These are phyloP conservation scores for Boletellus emodensis DNA, from an alignment of 768 basidiomycete species.

Conservation along the genomic window DNA sequence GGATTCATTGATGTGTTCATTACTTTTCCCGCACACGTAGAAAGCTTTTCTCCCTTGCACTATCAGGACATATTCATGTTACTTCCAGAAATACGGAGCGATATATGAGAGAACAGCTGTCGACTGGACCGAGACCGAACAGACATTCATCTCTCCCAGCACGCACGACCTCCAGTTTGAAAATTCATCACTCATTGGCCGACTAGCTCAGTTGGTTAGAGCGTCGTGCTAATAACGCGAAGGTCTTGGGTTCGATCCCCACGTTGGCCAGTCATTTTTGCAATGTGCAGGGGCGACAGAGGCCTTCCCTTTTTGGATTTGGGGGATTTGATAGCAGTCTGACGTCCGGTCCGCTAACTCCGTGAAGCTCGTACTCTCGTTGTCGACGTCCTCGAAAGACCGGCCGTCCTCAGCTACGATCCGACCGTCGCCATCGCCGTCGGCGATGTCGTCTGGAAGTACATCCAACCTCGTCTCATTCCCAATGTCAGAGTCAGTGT, in stretches of 20 bases:
- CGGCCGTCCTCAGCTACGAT: constrained; percentile 6
- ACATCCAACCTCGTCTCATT: constrained; percentile 26
- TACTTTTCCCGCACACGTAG: too few relatives aligned
- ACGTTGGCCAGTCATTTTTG: constrained; percentile 49
- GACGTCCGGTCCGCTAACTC: constrained; percentile 19
- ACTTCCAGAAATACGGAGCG: too few relatives aligned
- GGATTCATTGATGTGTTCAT: too few relatives aligned
- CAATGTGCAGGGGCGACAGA: not conserved
- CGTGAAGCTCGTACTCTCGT: not conserved
- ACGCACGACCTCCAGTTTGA: too few relatives aligned
- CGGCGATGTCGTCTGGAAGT: constrained; percentile 18
- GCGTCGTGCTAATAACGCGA: constrained; percentile 35
- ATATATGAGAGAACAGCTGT: too few relatives aligned
- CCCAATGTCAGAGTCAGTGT: constrained; percentile 28
- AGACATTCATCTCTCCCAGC: too few relatives aligned
- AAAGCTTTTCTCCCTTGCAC: too few relatives aligned
- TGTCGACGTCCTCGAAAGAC: not conserved
- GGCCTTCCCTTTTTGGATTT: constrained; percentile 11
- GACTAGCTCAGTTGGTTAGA: constrained; percentile 34
- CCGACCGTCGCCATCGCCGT: constrained; percentile 9
- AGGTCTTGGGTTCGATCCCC: constrained; percentile 78
- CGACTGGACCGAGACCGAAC: too few relatives aligned
- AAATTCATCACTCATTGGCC: constrained; percentile 10
- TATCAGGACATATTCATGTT: too few relatives aligned
- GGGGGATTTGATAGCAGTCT: constrained; percentile 20